phyloP scores from a whole-genome alignment of 768 basidiomycete species.

The Rhodotorula diobovata region DNA sequence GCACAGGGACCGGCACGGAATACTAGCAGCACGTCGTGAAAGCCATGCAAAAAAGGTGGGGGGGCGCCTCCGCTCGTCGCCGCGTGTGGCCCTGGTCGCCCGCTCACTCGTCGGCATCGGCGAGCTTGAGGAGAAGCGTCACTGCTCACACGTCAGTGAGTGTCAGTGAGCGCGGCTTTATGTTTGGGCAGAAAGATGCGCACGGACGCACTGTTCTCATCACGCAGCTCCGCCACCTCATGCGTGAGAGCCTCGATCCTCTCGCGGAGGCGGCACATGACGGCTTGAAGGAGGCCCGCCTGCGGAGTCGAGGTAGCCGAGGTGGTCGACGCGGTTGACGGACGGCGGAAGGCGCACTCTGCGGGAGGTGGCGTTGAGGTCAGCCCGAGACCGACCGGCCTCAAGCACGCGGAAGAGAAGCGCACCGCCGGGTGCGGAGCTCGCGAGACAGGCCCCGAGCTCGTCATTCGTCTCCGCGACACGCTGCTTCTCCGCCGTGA shows the following conservation, averaged over 20 bases:
- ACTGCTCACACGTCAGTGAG: neutral
- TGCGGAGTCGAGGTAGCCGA: neutral
- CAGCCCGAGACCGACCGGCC: neutral
- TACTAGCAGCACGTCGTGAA: too few species aligned
- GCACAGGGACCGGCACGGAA: too few species aligned
- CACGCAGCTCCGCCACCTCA: neutral
- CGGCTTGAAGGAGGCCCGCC: neutral
- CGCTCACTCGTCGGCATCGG: slow-evolving; percentile 1
- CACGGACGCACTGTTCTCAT: slow-evolving; percentile 17
- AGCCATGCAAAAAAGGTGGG: too few species aligned
- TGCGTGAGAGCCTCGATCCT: slow-evolving; percentile 1
- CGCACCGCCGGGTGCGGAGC: neutral
- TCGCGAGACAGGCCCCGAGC: neutral
- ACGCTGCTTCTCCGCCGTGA: neutral
- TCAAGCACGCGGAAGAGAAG: too few species aligned
- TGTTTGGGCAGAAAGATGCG: neutral
- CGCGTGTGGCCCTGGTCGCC: too few species aligned
- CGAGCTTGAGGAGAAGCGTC: slow-evolving; percentile 8
- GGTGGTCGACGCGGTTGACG: neutral
- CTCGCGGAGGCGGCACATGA: neutral
- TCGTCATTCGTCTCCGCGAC: neutral
- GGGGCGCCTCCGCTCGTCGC: too few species aligned
- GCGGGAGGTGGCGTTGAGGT: too few species aligned
- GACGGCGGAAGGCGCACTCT: neutral
- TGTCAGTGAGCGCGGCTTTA: neutral